Evolutionary conservation across 306 rosid genomes (phyloP), one percentile per base, ranked within the genome.

Genomic region (Herpetospermum pedunculosum): DNA sequence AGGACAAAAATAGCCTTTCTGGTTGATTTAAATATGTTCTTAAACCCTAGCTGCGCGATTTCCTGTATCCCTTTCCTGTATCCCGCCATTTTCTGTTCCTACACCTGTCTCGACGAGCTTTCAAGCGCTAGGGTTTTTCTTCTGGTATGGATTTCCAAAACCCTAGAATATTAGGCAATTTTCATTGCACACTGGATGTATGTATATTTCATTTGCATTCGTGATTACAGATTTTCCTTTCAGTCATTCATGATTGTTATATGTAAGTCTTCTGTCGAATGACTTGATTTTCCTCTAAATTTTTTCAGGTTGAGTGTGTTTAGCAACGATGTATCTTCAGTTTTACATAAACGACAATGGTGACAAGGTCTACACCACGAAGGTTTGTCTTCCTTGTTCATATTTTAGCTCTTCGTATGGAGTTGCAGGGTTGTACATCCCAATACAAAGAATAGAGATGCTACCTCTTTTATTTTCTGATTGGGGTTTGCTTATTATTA

Each of bases 311-410:
- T 54, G 68, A 29, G 69, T 12, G n/a, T n/a, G 40, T 28, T 49
- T 16, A 14, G 80, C 34, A 0, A 80, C 73, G 62, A 89, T 91
- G 97, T 91, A 89, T 86, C 97, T 91, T 69, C 96, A 89, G 75
- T 87, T 32, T 78, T 91, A 91, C 88, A 89, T 91, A 18, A 91
- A 89, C 59, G 96, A 91, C 12, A 87, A 89, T 43, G 97, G 96
- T 11, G 89, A 87, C 73, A 91, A 91, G 73, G 96, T 91, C 74
- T 91, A 89, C 86, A 91, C 96, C 38, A 86, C 97, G 0, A 91
- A 91, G 97, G 93, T 86, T 40, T 44, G 77, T 35, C 10, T 43
- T 35, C 68, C 47, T 57, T 43, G n/a, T 48, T 18, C 1, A 13
- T 30, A 9, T 19, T 58, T 28, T 9, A 6, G 16, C 40, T 44